Base-by-base conservation (phyloP, 257 asterid genomes). In the Nicotiana obtusifolia region DNA sequence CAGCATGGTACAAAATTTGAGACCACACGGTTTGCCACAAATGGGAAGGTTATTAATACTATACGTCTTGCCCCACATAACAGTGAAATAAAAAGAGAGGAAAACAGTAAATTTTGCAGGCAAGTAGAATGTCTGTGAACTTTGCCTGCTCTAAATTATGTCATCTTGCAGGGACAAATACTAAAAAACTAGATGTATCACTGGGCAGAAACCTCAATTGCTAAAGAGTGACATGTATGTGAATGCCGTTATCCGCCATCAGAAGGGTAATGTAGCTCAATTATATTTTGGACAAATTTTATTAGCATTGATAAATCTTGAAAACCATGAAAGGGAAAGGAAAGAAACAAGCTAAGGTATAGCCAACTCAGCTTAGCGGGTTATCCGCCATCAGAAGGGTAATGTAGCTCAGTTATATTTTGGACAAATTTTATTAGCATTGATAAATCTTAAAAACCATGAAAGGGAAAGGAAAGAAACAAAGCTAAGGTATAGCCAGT, bases 71-170 rank as follows among this genome's bases (percentile, higher is more conserved):
- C 41, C 79, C 62, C 44, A 73, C 79, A 15, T 24, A 75, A 75
- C 62, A 47, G 62, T 47, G 62, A 26, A 26, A 26, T 26, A 26
- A 73, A 22, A 73, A 37, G 10, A 68, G 1, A 8, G 11, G 56
- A 37, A 30, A 71, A n/a, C 20, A 71, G 61, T 73, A 47, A 41
- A 49, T 22, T 47, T 5, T 75, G 44, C 79, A 75, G 44, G 79
- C 79, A 75, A 75, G 61, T 57, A 75, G 79, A 75, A 75, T 75
- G 79, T 75, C 62, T 49, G 79, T 15, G 60, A 71, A 49, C 17
- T 49, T 53, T 47, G 26, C 62, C 62, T 24, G 62, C 5, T 44
- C 60, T 71, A 44, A 71, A 13, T 71, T 71, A 44, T 71, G 56
- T 73, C 17, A 75, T 49, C 41, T 49, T 75, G 24, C 24, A 75